Base-by-base conservation (phyloP, 306 rosid genomes). In the Acacia acuminata region DNA sequence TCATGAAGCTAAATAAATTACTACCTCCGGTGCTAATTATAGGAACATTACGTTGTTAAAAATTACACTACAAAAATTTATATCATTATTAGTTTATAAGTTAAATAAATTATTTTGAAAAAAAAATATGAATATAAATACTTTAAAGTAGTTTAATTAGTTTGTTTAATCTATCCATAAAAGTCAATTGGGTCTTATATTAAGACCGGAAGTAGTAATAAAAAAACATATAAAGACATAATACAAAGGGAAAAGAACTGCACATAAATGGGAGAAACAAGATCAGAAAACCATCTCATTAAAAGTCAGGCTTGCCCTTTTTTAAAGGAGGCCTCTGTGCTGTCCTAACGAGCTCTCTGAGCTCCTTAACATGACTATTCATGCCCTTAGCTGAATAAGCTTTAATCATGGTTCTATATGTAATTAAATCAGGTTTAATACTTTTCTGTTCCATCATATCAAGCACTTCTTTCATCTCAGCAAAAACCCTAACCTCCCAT, bases 321-420 rank as follows among this genome's bases (percentile, higher is more conserved):
- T 85, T 84, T 5, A 77, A 24, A 55, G 84, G 82, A 61, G 86
- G 84, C 48, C 81, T 85, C 75, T 87, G 86, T 50, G 84, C 86
- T 10, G 92, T 84, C 71, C 72, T 63, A 45, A 92, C 27, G 66
- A 92, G 92, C 82, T 79, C 81, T 45, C 6, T 93, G 63, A 96
- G 87, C 86, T 88, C 94, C 87, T 88, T 92, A 5, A 82, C 97
- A 79, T 93, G 91, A 72, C 87, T 70, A 63, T 82, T 79, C 98
- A 95, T 93, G 50, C 94, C 94, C 63, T 91, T 91, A 69, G 65
- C 63, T 48, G 96, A 85, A 88, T 90, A 95, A 87, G 92, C 96
- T 86, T 90, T 92, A 71, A 91, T 89, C 99, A 92, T 92, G 76
- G 97, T 96, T 88, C 93, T 93, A 83, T 92, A 96, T 25, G 99